Conservation (phyloP, 192 early-diverging fungal genomes). For the Phycomyces nitens region DNA sequence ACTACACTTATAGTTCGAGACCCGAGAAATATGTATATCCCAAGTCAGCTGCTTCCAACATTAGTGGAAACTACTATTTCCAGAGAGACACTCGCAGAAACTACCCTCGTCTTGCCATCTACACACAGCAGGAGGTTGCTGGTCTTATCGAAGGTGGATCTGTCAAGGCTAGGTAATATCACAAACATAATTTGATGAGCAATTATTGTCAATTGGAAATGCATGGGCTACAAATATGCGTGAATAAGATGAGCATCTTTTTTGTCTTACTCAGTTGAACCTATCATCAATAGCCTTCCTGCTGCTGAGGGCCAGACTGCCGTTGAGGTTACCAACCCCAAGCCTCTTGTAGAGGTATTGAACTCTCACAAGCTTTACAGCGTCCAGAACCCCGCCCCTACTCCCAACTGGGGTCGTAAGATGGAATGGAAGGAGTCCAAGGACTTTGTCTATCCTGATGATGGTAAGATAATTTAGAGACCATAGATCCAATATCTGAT, state of each 20-base stretch:
- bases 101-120: slow-evolving; percentile 84
- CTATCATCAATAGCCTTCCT: slow-evolving; percentile 12
- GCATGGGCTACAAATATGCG: not conserved
- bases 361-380: slow-evolving; percentile 26
- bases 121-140: slow-evolving; percentile 75
- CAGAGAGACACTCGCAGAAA: slow-evolving; percentile 87
- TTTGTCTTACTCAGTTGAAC: not conserved
- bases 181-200: not conserved
- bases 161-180: slow-evolving; percentile 28
- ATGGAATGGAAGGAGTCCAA: slow-evolving; percentile 33
- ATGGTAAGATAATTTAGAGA: slow-evolving; percentile 22
- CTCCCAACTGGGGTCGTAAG: slow-evolving; percentile 27
- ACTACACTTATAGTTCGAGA: slow-evolving; percentile 40
- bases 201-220: not conserved
- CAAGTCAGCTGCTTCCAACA: slow-evolving; percentile 54
- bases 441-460: slow-evolving; percentile 31
- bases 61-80: slow-evolving; percentile 87
- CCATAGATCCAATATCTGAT: not conserved
- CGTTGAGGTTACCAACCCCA: slow-evolving; percentile 12
- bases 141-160: slow-evolving; percentile 47
- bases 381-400: slow-evolving; percentile 15
- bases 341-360: slow-evolving; percentile 35
- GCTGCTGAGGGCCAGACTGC: slow-evolving; percentile 13
- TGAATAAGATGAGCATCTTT: not conserved
- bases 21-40: slow-evolving; percentile 50